Percentiles rank a stretch among this genome's conserved stretches.
phyloP scores from a whole-genome alignment of 2,329 filamentous ascomycete genomes.

The Xylariaceae sp. region DNA sequence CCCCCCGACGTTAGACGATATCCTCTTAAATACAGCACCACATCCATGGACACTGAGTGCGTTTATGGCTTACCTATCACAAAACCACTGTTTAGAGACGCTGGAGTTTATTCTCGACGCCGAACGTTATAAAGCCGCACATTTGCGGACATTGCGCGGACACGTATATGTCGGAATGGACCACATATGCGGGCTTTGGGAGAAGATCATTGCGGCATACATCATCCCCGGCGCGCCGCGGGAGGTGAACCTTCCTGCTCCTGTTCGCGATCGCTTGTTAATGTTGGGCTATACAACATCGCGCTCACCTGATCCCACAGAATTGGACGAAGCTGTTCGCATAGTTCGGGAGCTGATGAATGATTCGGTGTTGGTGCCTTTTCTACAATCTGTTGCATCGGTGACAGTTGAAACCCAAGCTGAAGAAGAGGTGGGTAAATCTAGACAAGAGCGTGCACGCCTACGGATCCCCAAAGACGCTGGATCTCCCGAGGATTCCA shows the following conservation, averaged over 20 bases:
- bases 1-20: conserved; percentile 79
- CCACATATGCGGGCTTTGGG: conserved; percentile 82
- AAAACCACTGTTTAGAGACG: conserved; percentile 96
- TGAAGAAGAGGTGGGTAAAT: conserved; percentile 48
- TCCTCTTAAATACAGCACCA: conserved; percentile 83
- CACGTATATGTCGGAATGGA: conserved; percentile 56
- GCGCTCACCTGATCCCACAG: conserved; percentile 74
- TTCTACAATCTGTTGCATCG: conserved; percentile 72
- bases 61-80: conserved; percentile 95
- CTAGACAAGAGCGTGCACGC: conserved; percentile 47
- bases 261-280: conserved; percentile 82
- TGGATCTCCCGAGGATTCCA: conserved; percentile 45
- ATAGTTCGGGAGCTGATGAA: conserved; percentile 98
- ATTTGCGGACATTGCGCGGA: conserved; percentile 53
- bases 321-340: conserved; percentile 79
- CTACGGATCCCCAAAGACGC: conserved; percentile 47
- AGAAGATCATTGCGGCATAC: conserved; percentile 86
- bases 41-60: conserved; percentile 89
- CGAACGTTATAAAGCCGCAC: conserved; percentile 75
- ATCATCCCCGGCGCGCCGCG: conserved; percentile 83
- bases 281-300: conserved; percentile 61
- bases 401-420: conserved; percentile 42
- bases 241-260: conserved; percentile 88
- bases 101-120: conserved; percentile 97
- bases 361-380: conserved; percentile 91